Evolutionary conservation across 1,139 yeast species (phyloP), one percentile per base, ranked within the genome.

Genomic region (Taphrina wiesneri): DNA sequence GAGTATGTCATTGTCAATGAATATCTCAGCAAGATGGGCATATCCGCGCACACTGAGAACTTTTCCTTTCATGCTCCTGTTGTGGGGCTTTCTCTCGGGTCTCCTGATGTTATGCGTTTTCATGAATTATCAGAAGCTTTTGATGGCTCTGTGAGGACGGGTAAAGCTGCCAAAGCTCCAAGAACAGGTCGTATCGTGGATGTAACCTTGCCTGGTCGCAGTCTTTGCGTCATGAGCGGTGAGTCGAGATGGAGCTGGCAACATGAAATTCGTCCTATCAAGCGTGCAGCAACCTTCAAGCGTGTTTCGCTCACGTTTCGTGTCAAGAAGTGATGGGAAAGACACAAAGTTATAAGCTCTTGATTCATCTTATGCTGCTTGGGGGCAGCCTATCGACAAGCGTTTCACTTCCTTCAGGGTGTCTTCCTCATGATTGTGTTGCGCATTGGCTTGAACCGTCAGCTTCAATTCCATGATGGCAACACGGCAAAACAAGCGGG

Each of bases 41-140:
- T 54, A 11, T 54, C 59, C 9, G 59, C 59, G 4, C 59, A 54
- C 36, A 54, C 59, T 7, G 59, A 54, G 49, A 54, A 54, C 59
- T 54, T 54, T 41, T 54, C 59, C 30, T 54, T 54, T 23, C 49
- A 54, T 23, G 36, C 59, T 9, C 59, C 59, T 4, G 49, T 54
- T 11, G 19, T 54, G 13, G 59, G 59, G 5, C 59, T 54, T 23
- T 54, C 59, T 4, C 49, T 54, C 3, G 59, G 59, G 32, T 54
- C 59, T 9, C 28, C 17, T 6, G 59, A 54, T 25, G 49, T 54
- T 19, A 54, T 54, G 59, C 36, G 47, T 6, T 54, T 54, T 36
- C 32, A 39, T n/a, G 49, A 54, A 26, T 49, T 54, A 11, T 21
- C 32, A 4, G 34, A 21, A 25, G 34, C 46, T 11, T 54, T 54